Conservation (phyloP, 495 filamentous ascomycete species). For the Daldinia caldariorum region DNA sequence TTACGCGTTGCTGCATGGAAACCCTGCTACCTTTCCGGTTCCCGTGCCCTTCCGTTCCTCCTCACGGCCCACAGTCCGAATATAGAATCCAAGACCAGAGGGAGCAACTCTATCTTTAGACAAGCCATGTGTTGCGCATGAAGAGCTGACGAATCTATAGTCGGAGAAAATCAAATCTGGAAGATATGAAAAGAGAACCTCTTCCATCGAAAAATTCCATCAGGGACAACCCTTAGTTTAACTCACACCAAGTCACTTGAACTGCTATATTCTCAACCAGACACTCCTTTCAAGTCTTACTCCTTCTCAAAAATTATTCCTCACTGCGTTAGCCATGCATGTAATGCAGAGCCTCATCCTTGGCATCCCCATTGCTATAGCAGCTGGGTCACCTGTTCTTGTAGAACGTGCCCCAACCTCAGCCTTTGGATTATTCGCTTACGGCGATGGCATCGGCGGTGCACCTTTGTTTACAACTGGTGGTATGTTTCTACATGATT, state of each 20-base stretch:
- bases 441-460: conserved; percentile 50
- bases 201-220: conserved; percentile 13
- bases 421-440: conserved; percentile 50
- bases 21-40: conserved; percentile 22
- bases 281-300: conserved; percentile 3
- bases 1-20: conserved; percentile 40
- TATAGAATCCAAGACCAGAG: conserved; percentile 25
- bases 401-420: conserved; percentile 11
- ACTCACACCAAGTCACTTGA: conserved; percentile 11
- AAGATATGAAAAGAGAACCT: conserved; percentile 26
- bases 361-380: conserved; percentile 24
- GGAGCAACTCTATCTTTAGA: conserved; percentile 11
- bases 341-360: conserved; percentile 30
- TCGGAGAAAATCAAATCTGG: background rate
- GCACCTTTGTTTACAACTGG: conserved; percentile 51
- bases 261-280: background rate
- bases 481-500: conserved; percentile 30
- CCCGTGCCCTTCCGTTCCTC: conserved; percentile 22
- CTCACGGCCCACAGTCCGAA: conserved; percentile 33
- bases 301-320: background rate
- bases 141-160: conserved; percentile 35
- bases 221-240: background rate
- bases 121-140: background rate
- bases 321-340: conserved; percentile 15
- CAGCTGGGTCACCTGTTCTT: conserved; percentile 12